A percentile compares a stretch with the other conserved stretches of the same genome.
These are phyloP conservation scores for Drechslerella stenobrocha DNA, from an alignment of 2,329 filamentous ascomycete species.

Conservation along the genomic window DNA sequence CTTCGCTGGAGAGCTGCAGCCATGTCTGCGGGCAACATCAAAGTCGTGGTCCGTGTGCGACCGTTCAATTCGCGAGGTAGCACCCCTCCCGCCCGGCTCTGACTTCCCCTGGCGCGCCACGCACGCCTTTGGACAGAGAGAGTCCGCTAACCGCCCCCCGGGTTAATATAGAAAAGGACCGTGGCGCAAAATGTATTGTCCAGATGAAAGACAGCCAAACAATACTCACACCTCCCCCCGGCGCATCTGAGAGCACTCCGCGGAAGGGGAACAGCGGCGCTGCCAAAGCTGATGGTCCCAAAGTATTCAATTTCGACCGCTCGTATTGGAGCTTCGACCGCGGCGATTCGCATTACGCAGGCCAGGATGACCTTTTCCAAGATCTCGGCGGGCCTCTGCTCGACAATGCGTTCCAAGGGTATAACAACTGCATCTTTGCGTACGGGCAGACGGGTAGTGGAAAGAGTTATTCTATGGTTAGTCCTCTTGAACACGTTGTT, in stretches of 20 bases:
- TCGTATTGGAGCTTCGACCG: constrained; percentile 98
- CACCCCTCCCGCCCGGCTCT: constrained; percentile 15
- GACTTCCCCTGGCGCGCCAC: constrained; percentile 1
- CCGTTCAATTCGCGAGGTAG: constrained; percentile 94
- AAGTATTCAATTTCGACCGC: constrained; percentile 91
- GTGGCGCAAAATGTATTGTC: constrained; percentile 93
- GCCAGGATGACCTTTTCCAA: constrained; percentile 82
- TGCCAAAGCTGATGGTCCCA: constrained; percentile 71
- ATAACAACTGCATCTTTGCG: constrained; percentile 99
- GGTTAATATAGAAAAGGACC: constrained; percentile 71
- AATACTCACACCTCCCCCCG: constrained; percentile 73
- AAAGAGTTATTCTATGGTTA: constrained; percentile 88
- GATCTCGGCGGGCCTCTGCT: constrained; percentile 87
- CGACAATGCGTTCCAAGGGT: constrained; percentile 97
- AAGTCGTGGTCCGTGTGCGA: constrained; percentile 95
- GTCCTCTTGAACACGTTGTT: constrained; percentile 5
- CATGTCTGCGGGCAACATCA: constrained; percentile 75
- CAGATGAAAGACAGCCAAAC: constrained; percentile 95
- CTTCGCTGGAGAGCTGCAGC: constrained; percentile 3
- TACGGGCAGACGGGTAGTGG: constrained; percentile 98
- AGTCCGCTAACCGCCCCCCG: constrained; percentile 1
- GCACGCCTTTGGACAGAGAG: neutral
- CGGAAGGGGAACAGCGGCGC: constrained; percentile 64
- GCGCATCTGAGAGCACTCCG: constrained; percentile 54
- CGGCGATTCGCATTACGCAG: constrained; percentile 74